These are phyloP conservation scores for Aspergillus cristatus DNA, from an alignment of 495 filamentous ascomycete genomes.

Conservation along the genomic window DNA sequence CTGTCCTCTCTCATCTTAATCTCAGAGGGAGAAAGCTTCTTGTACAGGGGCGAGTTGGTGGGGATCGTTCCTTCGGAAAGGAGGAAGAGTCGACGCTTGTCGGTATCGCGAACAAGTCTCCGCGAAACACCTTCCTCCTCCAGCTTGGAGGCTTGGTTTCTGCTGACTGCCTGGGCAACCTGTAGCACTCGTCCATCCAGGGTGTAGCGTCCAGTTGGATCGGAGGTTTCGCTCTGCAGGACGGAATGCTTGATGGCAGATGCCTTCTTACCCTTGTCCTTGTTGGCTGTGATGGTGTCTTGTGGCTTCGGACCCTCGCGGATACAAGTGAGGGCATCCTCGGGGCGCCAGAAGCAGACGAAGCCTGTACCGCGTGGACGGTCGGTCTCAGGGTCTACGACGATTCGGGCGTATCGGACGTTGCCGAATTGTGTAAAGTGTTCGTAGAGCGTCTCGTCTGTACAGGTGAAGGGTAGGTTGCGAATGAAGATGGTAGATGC, in stretches of 20 bases:
- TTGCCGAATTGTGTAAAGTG: conserved; percentile 80
- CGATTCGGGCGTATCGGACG: conserved; percentile 79
- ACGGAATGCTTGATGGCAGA: conserved; percentile 58
- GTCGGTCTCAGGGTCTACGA: conserved; percentile 74
- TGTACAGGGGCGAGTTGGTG: conserved; percentile 59
- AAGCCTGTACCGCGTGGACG: conserved; percentile 88
- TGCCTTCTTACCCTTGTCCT: conserved; percentile 31
- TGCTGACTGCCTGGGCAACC: conserved; percentile 73
- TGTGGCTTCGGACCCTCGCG: conserved; percentile 55
- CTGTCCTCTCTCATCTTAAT: conserved; percentile 81
- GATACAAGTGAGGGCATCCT: conserved; percentile 65
- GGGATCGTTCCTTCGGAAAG: conserved; percentile 78
- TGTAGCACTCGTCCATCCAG: conserved; percentile 82
- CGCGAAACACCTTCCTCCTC: conserved; percentile 55
- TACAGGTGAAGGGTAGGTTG: conserved; percentile 81
- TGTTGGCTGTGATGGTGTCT: conserved; percentile 25
- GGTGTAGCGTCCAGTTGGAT: conserved; percentile 74
- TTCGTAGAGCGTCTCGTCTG: conserved; percentile 67
- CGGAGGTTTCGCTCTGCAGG: conserved; percentile 69
- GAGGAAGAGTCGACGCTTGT: conserved; percentile 89
- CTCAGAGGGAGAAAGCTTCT: conserved; percentile 68
- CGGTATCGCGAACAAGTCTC: conserved; percentile 63
- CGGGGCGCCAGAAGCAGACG: conserved; percentile 76
- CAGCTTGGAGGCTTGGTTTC: conserved; percentile 64
- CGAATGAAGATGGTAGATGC: conserved; percentile 80